These are phyloP conservation scores for Blastocystis sp. DNA, from an alignment of 352 stramenopile species.

Conservation along the genomic window DNA sequence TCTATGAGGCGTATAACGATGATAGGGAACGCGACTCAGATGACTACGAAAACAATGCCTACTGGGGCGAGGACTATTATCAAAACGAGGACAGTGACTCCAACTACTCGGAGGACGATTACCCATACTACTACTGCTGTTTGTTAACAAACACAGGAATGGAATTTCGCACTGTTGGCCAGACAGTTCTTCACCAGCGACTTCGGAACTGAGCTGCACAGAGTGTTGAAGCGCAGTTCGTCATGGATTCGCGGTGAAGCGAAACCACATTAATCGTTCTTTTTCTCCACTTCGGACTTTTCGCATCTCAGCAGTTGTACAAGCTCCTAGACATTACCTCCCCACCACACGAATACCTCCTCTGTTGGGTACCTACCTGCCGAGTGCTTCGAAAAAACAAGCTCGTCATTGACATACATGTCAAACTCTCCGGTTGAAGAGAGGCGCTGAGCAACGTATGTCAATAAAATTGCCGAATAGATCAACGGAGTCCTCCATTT, in stretches of 20 bases:
- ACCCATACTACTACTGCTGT: background rate
- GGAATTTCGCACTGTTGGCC: background rate
- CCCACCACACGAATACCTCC: background rate
- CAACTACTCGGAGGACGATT: background rate
- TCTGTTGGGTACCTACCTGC: background rate
- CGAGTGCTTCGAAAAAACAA: background rate
- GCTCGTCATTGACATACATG: constrained; percentile 33
- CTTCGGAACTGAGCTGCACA: background rate
- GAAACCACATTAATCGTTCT: background rate
- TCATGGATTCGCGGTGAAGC: background rate
- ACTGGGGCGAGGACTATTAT: background rate
- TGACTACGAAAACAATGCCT: background rate
- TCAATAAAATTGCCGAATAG: background rate
- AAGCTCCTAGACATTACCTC: constrained; percentile 31
- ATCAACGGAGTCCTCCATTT: background rate
- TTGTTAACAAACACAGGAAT: background rate
- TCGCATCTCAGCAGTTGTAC: background rate
- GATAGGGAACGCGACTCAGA: background rate
- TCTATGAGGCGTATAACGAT: background rate
- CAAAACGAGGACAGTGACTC: background rate
- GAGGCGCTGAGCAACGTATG: background rate
- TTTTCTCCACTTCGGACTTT: background rate
- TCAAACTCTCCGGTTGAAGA: background rate
- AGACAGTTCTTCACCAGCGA: background rate
- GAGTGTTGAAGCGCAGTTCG: background rate